phyloP scores from a whole-genome alignment of 164 flowering plant genomes.

The Aristolochia fimbriata region DNA sequence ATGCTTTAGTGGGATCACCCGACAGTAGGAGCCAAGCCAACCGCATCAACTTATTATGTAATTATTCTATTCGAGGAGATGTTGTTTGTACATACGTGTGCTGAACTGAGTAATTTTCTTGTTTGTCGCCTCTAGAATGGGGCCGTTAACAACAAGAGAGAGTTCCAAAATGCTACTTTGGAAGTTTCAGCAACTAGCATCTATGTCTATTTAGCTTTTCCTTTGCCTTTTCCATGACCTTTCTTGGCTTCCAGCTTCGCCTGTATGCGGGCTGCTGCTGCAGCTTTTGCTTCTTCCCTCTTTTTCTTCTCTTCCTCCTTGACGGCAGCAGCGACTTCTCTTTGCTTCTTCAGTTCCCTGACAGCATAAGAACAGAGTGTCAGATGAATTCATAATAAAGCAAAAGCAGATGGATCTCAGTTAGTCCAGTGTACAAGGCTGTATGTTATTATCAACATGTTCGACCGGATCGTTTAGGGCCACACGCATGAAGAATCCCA shows the following conservation, averaged over 20 bases:
- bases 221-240: slow-evolving; percentile 76
- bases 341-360: slow-evolving; percentile 90
- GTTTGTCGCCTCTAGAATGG: too few species aligned
- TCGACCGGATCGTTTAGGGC: too few species aligned
- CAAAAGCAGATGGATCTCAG: not conserved
- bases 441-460: too few species aligned
- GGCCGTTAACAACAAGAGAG: too few species aligned
- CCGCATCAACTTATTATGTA: not conserved
- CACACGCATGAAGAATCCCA: too few species aligned
- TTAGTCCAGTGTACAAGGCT: too few species aligned
- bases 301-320: slow-evolving; percentile 93
- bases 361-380: slow-evolving; percentile 1
- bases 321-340: slow-evolving; percentile 71
- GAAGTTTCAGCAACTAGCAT: too few species aligned
- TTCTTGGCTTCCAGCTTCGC: slow-evolving; percentile 85
- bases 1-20: slow-evolving; percentile 26
- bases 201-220: slow-evolving; percentile 47
- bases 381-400: not conserved
- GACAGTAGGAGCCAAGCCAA: not conserved
- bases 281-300: slow-evolving; percentile 94
- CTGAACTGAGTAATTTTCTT: too few species aligned
- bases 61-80: too few species aligned
- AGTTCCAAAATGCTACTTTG: too few species aligned
- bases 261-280: slow-evolving; percentile 86
- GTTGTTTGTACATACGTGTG: too few species aligned